These are phyloP conservation scores for Dalbergia oliveri DNA, from an alignment of 306 rosid species.

Conservation along the genomic window DNA sequence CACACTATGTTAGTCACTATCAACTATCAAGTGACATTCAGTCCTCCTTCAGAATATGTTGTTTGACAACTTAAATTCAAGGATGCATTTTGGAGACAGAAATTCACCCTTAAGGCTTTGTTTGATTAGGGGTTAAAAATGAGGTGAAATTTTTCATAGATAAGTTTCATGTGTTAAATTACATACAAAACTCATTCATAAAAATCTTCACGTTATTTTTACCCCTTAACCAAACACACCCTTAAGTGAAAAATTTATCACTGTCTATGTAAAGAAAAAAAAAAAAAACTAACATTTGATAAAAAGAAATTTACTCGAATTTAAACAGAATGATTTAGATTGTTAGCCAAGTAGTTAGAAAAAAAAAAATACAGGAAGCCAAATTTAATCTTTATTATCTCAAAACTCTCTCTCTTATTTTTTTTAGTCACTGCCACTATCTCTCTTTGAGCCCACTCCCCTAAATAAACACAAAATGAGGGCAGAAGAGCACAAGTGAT, in stretches of 20 bases:
- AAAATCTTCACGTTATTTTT: too few species aligned
- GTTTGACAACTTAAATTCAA: too few species aligned
- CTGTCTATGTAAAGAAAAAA: not conserved
- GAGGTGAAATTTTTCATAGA: too few species aligned
- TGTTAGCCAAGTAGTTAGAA: not conserved
- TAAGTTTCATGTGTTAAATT: too few species aligned
- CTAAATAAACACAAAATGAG: not conserved
- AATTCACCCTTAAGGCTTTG: too few species aligned
- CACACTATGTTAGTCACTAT: not conserved
- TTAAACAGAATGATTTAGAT: not conserved
- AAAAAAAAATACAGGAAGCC: not conserved
- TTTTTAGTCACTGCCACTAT: not conserved
- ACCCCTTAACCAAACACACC: too few species aligned
- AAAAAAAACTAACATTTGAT: not conserved
- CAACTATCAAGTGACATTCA: not conserved
- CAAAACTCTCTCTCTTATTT: not conserved
- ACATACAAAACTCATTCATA: too few species aligned
- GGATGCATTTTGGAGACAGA: too few species aligned
- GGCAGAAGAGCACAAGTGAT: conserved; percentile 10
- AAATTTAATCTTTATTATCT: not conserved
- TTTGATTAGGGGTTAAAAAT: too few species aligned
- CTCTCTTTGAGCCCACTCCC: conserved; percentile 7
- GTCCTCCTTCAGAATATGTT: not conserved
- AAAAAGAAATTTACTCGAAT: conserved; percentile 9
- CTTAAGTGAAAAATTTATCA: not conserved